phyloP scores from a whole-genome alignment of 805 yeast species.

The Monosporozyma siamensis region DNA sequence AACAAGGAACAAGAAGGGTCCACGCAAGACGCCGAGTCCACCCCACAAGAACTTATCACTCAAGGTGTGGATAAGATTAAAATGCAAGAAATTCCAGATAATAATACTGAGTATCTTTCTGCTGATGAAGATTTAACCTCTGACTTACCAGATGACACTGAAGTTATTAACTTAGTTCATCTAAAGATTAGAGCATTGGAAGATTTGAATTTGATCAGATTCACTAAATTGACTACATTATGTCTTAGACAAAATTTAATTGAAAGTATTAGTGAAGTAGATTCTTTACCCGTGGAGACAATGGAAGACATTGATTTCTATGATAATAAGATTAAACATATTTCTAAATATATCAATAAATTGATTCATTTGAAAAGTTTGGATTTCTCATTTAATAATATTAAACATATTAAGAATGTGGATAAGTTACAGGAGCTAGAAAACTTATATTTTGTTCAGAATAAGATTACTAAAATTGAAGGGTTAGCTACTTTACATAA shows the following conservation, averaged over 20 bases:
- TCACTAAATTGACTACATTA: conserved; percentile 46
- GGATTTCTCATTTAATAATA: conserved; percentile 85
- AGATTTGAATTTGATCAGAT: conserved; percentile 49
- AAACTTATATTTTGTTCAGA: conserved; percentile 79
- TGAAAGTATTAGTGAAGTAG: conserved; percentile 62
- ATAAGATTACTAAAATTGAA: conserved; percentile 65
- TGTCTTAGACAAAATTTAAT: conserved; percentile 80
- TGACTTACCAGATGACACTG: conserved; percentile 48
- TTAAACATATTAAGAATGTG: conserved; percentile 74
- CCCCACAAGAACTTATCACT: not conserved
- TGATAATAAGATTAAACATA: conserved; percentile 84
- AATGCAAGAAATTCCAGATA: conserved; percentile 26
- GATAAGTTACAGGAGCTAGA: conserved; percentile 52
- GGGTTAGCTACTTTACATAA: conserved; percentile 48
- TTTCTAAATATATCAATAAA: conserved; percentile 58
- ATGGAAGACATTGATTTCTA: conserved; percentile 79
- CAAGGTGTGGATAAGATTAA: conserved; percentile 1
- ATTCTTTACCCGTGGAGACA: conserved; percentile 43
- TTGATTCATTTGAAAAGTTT: conserved; percentile 48
- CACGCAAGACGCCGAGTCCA: no score
- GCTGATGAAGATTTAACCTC: conserved; percentile 60
- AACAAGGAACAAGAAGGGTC: no score
- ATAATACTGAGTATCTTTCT: conserved; percentile 40
- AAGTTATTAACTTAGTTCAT: conserved; percentile 57
- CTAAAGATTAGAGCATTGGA: conserved; percentile 56